phyloP scores from a whole-genome alignment of 495 filamentous ascomycete species.

The Xylaria curta region DNA sequence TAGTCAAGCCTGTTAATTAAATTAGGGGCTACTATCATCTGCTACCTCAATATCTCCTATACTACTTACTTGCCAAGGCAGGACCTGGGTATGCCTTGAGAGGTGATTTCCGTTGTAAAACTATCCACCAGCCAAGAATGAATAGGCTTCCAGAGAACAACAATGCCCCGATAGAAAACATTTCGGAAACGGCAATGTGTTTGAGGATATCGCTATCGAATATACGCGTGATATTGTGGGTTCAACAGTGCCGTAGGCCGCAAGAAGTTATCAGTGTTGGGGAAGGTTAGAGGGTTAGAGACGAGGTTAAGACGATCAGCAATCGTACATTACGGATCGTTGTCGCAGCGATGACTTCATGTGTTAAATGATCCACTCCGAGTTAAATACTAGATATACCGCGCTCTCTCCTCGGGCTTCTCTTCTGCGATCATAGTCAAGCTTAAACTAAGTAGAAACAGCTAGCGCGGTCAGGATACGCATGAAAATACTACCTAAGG shows the following conservation, averaged over 20 bases:
- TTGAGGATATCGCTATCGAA: background rate
- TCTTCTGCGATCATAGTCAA: background rate
- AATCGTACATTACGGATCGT: background rate
- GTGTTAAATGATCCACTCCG: background rate
- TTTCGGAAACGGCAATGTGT: background rate
- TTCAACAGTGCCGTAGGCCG: background rate
- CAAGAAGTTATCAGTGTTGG: background rate
- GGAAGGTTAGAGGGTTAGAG: background rate
- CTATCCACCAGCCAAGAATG: background rate
- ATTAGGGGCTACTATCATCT: background rate
- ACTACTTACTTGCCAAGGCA: background rate
- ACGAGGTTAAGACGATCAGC: background rate
- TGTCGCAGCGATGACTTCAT: too few relatives aligned
- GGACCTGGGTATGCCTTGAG: background rate
- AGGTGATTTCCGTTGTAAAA: background rate
- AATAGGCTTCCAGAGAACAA: background rate
- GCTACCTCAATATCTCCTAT: background rate
- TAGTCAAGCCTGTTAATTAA: background rate
- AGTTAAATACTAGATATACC: background rate
- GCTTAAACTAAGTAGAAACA: too few relatives aligned
- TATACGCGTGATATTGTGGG: background rate
- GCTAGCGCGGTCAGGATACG: too few relatives aligned
- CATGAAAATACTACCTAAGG: too few relatives aligned
- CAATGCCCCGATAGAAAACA: background rate
- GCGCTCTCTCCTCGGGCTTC: background rate